Evolutionary conservation across 2,329 filamentous ascomycete genomes (phyloP).

Genomic region (Microsporum ferrugineum): DNA sequence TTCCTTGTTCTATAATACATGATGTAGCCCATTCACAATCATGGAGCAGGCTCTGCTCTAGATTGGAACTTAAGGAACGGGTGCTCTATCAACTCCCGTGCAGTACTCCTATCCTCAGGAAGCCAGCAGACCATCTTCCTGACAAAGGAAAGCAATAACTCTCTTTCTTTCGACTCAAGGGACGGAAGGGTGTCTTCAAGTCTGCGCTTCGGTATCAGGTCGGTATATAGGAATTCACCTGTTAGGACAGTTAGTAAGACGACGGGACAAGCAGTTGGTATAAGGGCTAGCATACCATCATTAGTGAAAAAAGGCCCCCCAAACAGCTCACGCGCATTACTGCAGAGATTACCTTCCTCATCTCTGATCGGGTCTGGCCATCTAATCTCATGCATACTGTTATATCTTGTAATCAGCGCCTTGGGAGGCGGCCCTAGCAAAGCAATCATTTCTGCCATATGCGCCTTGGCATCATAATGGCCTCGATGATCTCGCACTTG

Average conservation of each 20-base stretch:
- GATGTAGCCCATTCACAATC: too few species aligned
- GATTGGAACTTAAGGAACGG: conserved; percentile 13
- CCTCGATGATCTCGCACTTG: conserved; percentile 26
- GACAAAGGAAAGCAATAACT: conserved; percentile 25
- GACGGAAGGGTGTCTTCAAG: conserved; percentile 19
- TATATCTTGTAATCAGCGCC: conserved; percentile 22
- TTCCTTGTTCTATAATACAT: too few species aligned
- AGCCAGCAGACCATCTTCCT: conserved; percentile 23
- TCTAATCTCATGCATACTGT: conserved; percentile 9
- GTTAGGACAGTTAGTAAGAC: not conserved
- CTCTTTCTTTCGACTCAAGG: conserved; percentile 22
- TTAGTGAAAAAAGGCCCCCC: conserved; percentile 16
- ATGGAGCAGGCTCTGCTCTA: too few species aligned
- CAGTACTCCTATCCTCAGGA: conserved; percentile 22
- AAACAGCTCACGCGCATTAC: conserved; percentile 27
- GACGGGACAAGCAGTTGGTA: conserved; percentile 9
- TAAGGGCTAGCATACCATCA: not conserved
- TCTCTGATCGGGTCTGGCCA: not conserved
- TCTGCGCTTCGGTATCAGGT: conserved; percentile 17
- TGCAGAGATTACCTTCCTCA: not conserved
- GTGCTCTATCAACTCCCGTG: conserved; percentile 23
- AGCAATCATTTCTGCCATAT: conserved; percentile 36
- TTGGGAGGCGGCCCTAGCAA: conserved; percentile 31
- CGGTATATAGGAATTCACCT: conserved; percentile 17
- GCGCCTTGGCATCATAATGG: conserved; percentile 27